These are phyloP conservation scores for Pontederia paniculata DNA, from an alignment of 176 grass and related monocot species.

Conservation along the genomic window DNA sequence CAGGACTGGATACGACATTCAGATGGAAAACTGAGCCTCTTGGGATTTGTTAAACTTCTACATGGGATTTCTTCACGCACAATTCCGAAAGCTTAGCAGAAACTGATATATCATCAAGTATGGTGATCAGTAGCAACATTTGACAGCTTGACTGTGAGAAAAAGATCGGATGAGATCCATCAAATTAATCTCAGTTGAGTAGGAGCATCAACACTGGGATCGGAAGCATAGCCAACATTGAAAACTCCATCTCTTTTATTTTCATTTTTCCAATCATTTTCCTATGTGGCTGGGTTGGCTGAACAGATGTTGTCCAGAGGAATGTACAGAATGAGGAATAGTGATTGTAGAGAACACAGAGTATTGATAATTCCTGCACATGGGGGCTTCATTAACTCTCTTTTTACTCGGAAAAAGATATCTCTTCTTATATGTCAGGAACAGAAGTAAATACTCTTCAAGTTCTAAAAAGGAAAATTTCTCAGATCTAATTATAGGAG, in stretches of 20 bases:
- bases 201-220: too few relatives aligned
- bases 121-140: conserved; percentile 26
- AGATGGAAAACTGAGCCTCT: conserved; percentile 91
- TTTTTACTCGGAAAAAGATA: too few relatives aligned
- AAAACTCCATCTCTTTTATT: conserved; percentile 14
- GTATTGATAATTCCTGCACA: too few relatives aligned
- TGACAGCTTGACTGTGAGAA: conserved; percentile 20
- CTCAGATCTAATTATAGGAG: too few relatives aligned
- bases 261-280: conserved; percentile 16
- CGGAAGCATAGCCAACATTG: too few relatives aligned
- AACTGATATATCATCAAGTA: conserved; percentile 11
- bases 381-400: too few relatives aligned
- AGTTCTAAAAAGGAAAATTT: too few relatives aligned
- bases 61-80: conserved; percentile 73
- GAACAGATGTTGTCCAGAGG: conserved; percentile 29
- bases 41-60: conserved; percentile 94
- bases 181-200: conserved; percentile 1
- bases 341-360: too few relatives aligned
- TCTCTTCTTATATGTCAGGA: too few relatives aligned
- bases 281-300: conserved; percentile 26
- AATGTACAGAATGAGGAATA: too few relatives aligned
- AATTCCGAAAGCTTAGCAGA: conserved; percentile 56
- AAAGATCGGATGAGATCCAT: conserved; percentile 3
- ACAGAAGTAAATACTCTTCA: too few relatives aligned
- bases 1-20: conserved; percentile 95